Percentiles rank a stretch among this genome's conserved stretches.
phyloP scores from a whole-genome alignment of 1,139 yeast species.

The Blastobotrys raffinosifermentans region DNA sequence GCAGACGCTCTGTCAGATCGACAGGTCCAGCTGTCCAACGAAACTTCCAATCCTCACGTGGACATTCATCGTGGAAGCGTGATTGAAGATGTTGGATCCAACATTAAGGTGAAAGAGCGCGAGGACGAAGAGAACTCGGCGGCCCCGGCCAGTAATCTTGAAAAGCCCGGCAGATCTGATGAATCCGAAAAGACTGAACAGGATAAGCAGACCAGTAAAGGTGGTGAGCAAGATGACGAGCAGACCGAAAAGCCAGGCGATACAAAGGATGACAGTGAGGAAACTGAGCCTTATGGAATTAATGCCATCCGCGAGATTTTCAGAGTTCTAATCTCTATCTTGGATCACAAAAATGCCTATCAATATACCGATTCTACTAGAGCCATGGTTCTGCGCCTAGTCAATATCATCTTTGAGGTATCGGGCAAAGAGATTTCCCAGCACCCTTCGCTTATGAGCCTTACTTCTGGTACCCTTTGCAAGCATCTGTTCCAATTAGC shows the following conservation, averaged over 20 bases:
- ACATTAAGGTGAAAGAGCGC: constrained; percentile 12
- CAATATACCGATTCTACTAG: constrained; percentile 87
- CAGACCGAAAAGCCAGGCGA: background rate
- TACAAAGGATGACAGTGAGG: background rate
- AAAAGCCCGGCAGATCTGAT: constrained; percentile 8
- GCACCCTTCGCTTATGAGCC: constrained; percentile 60
- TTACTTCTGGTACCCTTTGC: constrained; percentile 73
- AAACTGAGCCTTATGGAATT: constrained; percentile 51
- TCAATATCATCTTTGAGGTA: constrained; percentile 77
- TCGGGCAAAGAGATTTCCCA: constrained; percentile 62
- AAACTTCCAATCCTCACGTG: constrained; percentile 1
- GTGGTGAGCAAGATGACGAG: too few species aligned
- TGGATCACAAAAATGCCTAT: constrained; percentile 75
- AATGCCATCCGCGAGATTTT: constrained; percentile 62
- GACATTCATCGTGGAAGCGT: constrained; percentile 2
- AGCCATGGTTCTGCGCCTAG: constrained; percentile 69
- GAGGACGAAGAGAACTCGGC: constrained; percentile 6
- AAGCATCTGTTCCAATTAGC: constrained; percentile 77
- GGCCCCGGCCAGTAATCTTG: background rate
- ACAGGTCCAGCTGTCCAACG: constrained; percentile 9
- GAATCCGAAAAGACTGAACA: constrained; percentile 3
- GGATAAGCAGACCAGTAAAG: too few species aligned
- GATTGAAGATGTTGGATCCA: constrained; percentile 17
- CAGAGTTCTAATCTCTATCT: constrained; percentile 72
- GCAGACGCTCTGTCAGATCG: constrained; percentile 19